These are phyloP conservation scores for Moesziomyces sp. DNA, from an alignment of 1,284 basidiomycete species.

Conservation along the genomic window DNA sequence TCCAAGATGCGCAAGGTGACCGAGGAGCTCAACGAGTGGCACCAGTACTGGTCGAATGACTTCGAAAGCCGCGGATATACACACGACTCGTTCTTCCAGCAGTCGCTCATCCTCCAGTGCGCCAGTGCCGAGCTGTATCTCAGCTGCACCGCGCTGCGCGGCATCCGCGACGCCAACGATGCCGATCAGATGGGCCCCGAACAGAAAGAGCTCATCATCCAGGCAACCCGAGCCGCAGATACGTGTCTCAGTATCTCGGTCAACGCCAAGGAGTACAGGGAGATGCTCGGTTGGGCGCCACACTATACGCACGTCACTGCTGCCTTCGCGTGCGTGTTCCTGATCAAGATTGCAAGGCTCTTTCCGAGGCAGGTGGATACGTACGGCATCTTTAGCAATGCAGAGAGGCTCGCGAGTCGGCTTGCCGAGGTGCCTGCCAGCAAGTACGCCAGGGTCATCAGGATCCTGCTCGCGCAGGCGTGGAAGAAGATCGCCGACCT, in stretches of 20 bases:
- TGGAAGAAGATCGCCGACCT: constrained; percentile 54
- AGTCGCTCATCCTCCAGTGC: constrained; percentile 85
- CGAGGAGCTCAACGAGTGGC: constrained; percentile 86
- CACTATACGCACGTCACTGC: constrained; percentile 91
- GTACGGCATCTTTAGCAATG: constrained; percentile 77
- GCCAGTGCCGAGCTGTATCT: constrained; percentile 93
- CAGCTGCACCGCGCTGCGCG: constrained; percentile 87
- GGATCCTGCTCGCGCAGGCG: constrained; percentile 42
- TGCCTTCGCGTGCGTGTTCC: constrained; percentile 88
- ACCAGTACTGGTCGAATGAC: constrained; percentile 82
- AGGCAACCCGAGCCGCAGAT: constrained; percentile 89
- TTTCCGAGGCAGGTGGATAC: constrained; percentile 84
- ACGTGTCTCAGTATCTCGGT: constrained; percentile 84
- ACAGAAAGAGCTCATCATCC: constrained; percentile 90
- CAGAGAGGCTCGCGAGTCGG: constrained; percentile 83
- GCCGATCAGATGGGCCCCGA: constrained; percentile 96
- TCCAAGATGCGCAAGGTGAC: constrained; percentile 86
- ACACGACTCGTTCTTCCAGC: constrained; percentile 83
- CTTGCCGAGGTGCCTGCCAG: constrained; percentile 82
- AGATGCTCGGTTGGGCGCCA: constrained; percentile 85
- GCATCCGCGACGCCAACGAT: constrained; percentile 72
- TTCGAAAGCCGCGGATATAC: constrained; percentile 80
- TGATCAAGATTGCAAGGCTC: constrained; percentile 88
- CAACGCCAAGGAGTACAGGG: constrained; percentile 79
- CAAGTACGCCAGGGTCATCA: constrained; percentile 47